Conservation (phyloP, 495 filamentous ascomycete genomes). For the Xylaria palmicola region DNA sequence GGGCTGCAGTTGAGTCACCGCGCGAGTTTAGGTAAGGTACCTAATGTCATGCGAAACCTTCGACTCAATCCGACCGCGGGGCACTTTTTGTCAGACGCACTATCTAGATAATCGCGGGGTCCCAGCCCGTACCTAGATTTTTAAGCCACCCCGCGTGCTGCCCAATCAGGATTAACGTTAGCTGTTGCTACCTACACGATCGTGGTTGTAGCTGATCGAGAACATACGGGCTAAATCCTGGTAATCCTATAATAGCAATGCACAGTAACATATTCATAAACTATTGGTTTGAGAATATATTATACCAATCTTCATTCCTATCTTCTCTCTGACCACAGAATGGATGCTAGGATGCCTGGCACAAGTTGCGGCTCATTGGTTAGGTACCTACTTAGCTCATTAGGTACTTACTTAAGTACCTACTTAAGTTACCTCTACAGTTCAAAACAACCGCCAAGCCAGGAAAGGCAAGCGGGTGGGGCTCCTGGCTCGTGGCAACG, state of each 20-base stretch:
- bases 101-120: slow-evolving; percentile 21
- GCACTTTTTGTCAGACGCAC: slow-evolving; percentile 13
- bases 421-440: background rate
- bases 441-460: background rate
- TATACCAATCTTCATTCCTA: too few relatives aligned
- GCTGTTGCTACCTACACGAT: background rate
- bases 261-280: too few relatives aligned
- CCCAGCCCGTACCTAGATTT: background rate
- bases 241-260: too few relatives aligned
- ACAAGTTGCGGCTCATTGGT: background rate
- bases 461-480: slow-evolving; percentile 5
- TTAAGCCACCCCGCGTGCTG: slow-evolving; percentile 6
- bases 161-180: slow-evolving; percentile 4
- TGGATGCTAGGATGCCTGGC: too few relatives aligned
- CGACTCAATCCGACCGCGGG: slow-evolving; percentile 13
- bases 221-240: too few relatives aligned
- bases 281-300: too few relatives aligned
- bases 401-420: background rate
- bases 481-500: slow-evolving; percentile 13
- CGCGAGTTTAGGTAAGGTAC: background rate
- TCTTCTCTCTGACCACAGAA: too few relatives aligned
- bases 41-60: slow-evolving; percentile 1
- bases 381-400: too few relatives aligned
- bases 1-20: slow-evolving; percentile 13
- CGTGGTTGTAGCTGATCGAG: too few relatives aligned